phyloP scores from a whole-genome alignment of 192 early-diverging fungal genomes.

The Nowakowskiella sp. region DNA sequence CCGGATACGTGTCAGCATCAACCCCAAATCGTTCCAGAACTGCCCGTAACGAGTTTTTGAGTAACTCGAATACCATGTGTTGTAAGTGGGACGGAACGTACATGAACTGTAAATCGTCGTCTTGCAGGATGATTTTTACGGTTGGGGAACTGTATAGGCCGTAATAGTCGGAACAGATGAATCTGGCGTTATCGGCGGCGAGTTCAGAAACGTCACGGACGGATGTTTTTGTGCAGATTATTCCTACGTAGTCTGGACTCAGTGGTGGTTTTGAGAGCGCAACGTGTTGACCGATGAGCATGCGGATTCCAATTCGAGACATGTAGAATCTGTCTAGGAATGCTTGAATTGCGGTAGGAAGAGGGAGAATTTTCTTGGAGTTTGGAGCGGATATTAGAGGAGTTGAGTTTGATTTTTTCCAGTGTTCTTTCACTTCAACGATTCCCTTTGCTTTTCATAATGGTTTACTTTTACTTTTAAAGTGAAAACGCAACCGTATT shows the following conservation, averaged over 20 bases:
- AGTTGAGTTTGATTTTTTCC: constrained; percentile 42
- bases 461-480: neutral
- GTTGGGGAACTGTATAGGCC: too few relatives aligned
- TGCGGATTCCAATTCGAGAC: constrained; percentile 96
- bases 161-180: constrained; percentile 87
- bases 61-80: constrained; percentile 95
- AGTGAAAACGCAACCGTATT: neutral
- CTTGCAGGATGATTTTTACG: constrained; percentile 32
- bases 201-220: constrained; percentile 75
- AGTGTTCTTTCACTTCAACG: constrained; percentile 77
- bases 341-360: constrained; percentile 68
- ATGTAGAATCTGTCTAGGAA: constrained; percentile 96
- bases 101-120: constrained; percentile 79
- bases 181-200: constrained; percentile 82
- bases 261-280: constrained; percentile 17
- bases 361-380: constrained; percentile 17
- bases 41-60: constrained; percentile 94
- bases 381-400: neutral
- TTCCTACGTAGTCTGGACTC: constrained; percentile 70
- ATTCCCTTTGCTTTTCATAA: constrained; percentile 73
- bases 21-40: constrained; percentile 84
- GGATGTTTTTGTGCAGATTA: constrained; percentile 86
- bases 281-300: constrained; percentile 77
- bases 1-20: constrained; percentile 78
- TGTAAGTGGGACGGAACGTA: constrained; percentile 93